A percentile compares a stretch with the other conserved stretches of the same genome.
These are phyloP conservation scores for Fusarium keratoplasticum DNA, from an alignment of 2,329 filamentous ascomycete genomes.

Conservation along the genomic window DNA sequence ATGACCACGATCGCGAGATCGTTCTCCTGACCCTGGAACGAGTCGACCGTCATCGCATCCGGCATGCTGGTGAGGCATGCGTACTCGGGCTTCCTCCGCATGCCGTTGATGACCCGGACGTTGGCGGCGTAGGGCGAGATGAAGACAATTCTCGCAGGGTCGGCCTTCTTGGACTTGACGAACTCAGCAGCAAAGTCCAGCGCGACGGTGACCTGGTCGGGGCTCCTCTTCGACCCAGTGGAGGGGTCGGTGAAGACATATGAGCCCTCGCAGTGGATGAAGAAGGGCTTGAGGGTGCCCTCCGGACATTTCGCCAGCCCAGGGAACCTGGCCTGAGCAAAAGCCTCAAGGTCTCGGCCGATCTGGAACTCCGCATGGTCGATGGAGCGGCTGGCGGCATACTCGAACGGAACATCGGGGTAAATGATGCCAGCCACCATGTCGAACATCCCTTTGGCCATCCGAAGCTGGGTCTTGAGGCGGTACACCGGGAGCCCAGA, in stretches of 20 bases:
- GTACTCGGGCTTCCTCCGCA: slow-evolving; percentile 17
- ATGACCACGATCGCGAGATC: slow-evolving; percentile 39
- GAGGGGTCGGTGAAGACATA: too few relatives aligned
- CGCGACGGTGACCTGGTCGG: slow-evolving; percentile 27
- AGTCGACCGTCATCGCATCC: slow-evolving; percentile 25
- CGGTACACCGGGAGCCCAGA: not conserved
- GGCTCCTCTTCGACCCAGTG: slow-evolving; percentile 14
- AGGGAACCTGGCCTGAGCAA: slow-evolving; percentile 1
- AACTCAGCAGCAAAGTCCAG: slow-evolving; percentile 28
- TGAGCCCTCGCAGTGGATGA: slow-evolving; percentile 40
- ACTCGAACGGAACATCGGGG: not conserved
- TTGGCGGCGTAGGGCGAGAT: slow-evolving; percentile 34
- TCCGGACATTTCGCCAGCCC: not conserved
- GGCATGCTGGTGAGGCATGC: slow-evolving; percentile 14
- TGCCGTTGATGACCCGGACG: slow-evolving; percentile 16
- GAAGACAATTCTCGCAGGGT: slow-evolving; percentile 14
- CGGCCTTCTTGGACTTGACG: slow-evolving; percentile 3
- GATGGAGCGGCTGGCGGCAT: not conserved
- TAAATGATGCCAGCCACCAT: not conserved
- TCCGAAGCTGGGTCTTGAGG: not conserved
- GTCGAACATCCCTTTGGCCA: slow-evolving; percentile 2
- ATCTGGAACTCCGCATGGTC: slow-evolving; percentile 62
- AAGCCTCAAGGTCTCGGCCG: slow-evolving; percentile 53
- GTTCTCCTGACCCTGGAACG: slow-evolving; percentile 40
- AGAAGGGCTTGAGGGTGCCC: slow-evolving; percentile 21